Percentiles rank a stretch among this genome's conserved stretches.
Evolutionary conservation across 2,329 filamentous ascomycete species (phyloP).

Genomic region (Alternaria hordeiaustralica): DNA sequence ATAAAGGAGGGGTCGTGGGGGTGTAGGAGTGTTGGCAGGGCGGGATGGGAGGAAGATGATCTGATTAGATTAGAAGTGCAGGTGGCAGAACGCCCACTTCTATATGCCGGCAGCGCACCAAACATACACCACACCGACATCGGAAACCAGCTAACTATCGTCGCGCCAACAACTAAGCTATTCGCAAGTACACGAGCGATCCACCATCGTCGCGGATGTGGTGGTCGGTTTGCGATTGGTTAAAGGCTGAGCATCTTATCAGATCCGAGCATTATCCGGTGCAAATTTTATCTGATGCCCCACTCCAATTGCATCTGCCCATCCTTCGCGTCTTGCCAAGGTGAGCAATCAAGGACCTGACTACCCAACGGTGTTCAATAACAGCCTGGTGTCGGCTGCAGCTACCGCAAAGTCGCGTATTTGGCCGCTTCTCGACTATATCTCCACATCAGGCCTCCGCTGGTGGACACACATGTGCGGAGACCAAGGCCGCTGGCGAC

Average conservation of each 20-base stretch:
- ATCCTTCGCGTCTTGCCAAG: background rate
- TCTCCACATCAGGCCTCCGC: background rate
- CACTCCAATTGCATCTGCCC: background rate
- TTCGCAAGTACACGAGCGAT: background rate
- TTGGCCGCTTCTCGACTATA: background rate
- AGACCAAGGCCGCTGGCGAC: background rate
- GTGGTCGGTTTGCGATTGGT: constrained; percentile 1
- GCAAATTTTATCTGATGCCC: constrained; percentile 20
- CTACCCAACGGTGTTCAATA: background rate
- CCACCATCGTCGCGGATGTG: constrained; percentile 7
- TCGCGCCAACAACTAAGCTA: background rate
- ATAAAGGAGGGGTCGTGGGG: constrained; percentile 12
- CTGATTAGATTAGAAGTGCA: constrained; percentile 41
- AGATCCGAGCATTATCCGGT: constrained; percentile 12
- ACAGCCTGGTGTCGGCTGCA: background rate
- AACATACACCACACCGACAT: constrained; percentile 16
- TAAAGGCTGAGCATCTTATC: background rate
- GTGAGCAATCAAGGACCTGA: background rate
- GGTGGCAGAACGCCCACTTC: background rate
- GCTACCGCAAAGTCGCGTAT: too few species aligned
- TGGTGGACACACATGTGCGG: background rate
- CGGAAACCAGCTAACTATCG: constrained; percentile 16
- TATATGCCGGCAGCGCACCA: constrained; percentile 11
- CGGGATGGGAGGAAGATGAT: constrained; percentile 34
- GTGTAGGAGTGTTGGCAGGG: constrained; percentile 1